phyloP scores from a whole-genome alignment of 2,329 filamentous ascomycete species.

The Leptosphaerulina australis region DNA sequence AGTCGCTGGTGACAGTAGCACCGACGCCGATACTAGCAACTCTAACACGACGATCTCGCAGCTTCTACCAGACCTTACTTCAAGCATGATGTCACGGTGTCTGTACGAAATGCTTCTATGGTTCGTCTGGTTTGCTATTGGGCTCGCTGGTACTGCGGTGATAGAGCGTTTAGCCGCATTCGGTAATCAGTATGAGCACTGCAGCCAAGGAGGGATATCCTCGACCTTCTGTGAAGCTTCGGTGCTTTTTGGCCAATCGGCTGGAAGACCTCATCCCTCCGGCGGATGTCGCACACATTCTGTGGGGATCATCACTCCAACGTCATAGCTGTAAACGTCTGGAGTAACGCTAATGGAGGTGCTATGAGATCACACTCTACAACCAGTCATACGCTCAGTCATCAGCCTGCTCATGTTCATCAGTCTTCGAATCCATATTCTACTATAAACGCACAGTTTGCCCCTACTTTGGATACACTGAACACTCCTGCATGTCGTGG shows the following conservation, averaged over 20 bases:
- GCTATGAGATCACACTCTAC: slow-evolving; percentile 12
- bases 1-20: no score
- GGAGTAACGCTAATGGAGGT: neutral
- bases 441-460: neutral
- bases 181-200: slow-evolving; percentile 4
- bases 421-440: neutral
- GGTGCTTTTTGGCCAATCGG: neutral
- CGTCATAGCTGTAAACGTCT: slow-evolving; percentile 8
- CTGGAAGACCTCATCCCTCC: neutral
- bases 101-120: neutral
- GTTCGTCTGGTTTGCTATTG: neutral
- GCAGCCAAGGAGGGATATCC: neutral
- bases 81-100: neutral
- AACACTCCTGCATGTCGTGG: slow-evolving; percentile 1
- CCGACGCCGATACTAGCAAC: no score
- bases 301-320: slow-evolving; percentile 1
- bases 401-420: neutral
- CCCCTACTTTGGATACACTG: neutral
- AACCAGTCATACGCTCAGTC: slow-evolving; percentile 1
- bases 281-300: neutral
- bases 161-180: neutral
- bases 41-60: no score
- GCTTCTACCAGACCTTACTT: no score
- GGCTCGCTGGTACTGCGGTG: slow-evolving; percentile 1
- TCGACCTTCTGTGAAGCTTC: neutral